Conservation (phyloP, 2,329 filamentous ascomycete species). For the Celoporthe dispersa region DNA sequence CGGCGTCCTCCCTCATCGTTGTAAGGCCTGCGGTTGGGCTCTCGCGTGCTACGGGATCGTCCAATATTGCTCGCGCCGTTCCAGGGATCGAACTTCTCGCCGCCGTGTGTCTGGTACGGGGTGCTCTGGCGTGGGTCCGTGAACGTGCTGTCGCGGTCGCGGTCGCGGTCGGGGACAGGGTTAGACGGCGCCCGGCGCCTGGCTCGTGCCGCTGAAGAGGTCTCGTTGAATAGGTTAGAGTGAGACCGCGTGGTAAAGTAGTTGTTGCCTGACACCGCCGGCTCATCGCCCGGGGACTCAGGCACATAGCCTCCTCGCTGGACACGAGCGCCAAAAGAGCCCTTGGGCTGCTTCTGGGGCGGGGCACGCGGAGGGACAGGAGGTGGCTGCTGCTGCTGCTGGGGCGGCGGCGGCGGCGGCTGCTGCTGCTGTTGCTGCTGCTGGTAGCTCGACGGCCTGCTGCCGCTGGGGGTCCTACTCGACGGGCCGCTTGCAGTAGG, state of each 20-base stretch:
- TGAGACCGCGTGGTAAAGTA: constrained; percentile 48
- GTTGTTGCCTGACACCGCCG: constrained; percentile 54
- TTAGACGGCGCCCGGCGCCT: constrained; percentile 38
- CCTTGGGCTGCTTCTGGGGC: constrained; percentile 58
- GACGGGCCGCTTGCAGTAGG: constrained; percentile 23
- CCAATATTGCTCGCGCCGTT: constrained; percentile 43
- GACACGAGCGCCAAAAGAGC: constrained; percentile 55
- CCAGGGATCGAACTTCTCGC: constrained; percentile 64
- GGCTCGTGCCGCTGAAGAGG: constrained; percentile 29
- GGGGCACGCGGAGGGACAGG: constrained; percentile 55
- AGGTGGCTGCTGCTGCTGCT: constrained; percentile 40
- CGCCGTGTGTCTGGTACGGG: constrained; percentile 59
- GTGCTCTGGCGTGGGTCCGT: constrained; percentile 59
- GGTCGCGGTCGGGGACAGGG: constrained; percentile 43
- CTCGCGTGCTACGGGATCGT: constrained; percentile 26
- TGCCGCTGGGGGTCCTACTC: constrained; percentile 19
- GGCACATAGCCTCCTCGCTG: constrained; percentile 54
- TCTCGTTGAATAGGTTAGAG: constrained; percentile 34
- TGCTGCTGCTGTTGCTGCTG: not conserved
- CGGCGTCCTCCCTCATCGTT: constrained; percentile 31
- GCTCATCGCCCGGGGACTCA: constrained; percentile 58
- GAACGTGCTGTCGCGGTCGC: constrained; percentile 47
- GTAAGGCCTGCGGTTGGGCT: constrained; percentile 31
- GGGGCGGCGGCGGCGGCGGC: too few species aligned
- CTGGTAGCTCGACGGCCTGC: constrained; percentile 11